Conservation (phyloP, 805 yeast species). For the Candida cerambycidarum region DNA sequence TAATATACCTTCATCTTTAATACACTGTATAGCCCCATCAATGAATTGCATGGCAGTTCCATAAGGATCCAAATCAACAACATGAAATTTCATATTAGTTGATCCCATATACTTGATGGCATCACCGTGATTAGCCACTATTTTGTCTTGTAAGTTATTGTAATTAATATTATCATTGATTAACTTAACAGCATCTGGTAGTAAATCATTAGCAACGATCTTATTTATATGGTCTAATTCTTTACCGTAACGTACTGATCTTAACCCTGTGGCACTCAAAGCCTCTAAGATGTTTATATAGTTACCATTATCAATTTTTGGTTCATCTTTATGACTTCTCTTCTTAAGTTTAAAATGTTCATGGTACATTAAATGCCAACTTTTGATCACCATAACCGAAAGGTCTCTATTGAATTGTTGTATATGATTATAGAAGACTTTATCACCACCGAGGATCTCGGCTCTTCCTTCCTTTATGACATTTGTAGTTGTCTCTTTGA, state of each 20-base stretch:
- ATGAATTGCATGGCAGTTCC: slow-evolving; percentile 97
- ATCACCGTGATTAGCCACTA: slow-evolving; percentile 76
- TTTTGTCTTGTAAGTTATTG: slow-evolving; percentile 59
- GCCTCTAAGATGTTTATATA: slow-evolving; percentile 80
- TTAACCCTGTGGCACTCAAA: slow-evolving; percentile 88
- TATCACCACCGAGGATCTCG: slow-evolving; percentile 70
- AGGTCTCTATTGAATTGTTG: slow-evolving; percentile 96
- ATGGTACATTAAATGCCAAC: slow-evolving; percentile 62
- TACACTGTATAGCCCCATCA: slow-evolving; percentile 83
- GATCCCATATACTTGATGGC: slow-evolving; percentile 78
- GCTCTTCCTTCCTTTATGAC: slow-evolving; percentile 77
- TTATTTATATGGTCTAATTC: slow-evolving; percentile 77
- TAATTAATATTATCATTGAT: slow-evolving; percentile 69
- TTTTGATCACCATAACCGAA: slow-evolving; percentile 78
- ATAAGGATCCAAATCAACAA: slow-evolving; percentile 93
- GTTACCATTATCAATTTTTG: slow-evolving; percentile 12
- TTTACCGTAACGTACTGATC: slow-evolving; percentile 90
- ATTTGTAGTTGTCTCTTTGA: neutral
- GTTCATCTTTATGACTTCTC: slow-evolving; percentile 14
- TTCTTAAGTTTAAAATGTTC: slow-evolving; percentile 12
- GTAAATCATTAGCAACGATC: slow-evolving; percentile 86
- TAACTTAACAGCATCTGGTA: slow-evolving; percentile 80
- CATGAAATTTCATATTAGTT: slow-evolving; percentile 60
- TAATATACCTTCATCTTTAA: slow-evolving; percentile 81
- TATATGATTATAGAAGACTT: slow-evolving; percentile 92